These are phyloP conservation scores for Athelia psychrophila DNA, from an alignment of 1,284 basidiomycete species.

Conservation along the genomic window DNA sequence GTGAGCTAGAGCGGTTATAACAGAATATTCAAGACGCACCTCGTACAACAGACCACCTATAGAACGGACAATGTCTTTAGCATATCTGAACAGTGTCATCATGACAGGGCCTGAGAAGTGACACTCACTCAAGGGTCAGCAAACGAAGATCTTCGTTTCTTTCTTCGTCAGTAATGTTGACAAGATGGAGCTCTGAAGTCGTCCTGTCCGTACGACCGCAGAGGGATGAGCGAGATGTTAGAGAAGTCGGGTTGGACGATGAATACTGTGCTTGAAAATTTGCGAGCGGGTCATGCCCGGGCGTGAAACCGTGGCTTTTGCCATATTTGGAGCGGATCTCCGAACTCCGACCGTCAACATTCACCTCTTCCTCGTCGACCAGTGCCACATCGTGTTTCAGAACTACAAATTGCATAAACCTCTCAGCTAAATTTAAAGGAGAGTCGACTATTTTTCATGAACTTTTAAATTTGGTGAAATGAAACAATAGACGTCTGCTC, in stretches of 20 bases:
- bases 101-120: background rate
- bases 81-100: conserved; percentile 1
- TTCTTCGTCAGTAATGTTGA: conserved; percentile 71
- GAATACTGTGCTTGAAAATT: background rate
- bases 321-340: background rate
- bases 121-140: conserved; percentile 72
- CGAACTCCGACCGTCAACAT: background rate
- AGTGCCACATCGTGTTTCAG: no score
- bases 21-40: conserved; percentile 40
- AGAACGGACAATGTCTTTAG: conserved; percentile 9
- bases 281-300: background rate
- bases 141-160: conserved; percentile 79
- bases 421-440: no score
- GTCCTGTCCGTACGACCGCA: conserved; percentile 32
- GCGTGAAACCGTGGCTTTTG: background rate
- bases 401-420: no score
- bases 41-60: conserved; percentile 78
- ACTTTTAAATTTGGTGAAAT: no score
- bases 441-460: no score
- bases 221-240: conserved; percentile 13
- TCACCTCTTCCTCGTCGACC: no score
- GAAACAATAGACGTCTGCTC: no score
- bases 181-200: conserved; percentile 36
- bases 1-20: conserved; percentile 3
- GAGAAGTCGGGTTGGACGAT: background rate